Base-by-base conservation (phyloP, 2,329 filamentous ascomycete species). In the Verticillium dahliae region DNA sequence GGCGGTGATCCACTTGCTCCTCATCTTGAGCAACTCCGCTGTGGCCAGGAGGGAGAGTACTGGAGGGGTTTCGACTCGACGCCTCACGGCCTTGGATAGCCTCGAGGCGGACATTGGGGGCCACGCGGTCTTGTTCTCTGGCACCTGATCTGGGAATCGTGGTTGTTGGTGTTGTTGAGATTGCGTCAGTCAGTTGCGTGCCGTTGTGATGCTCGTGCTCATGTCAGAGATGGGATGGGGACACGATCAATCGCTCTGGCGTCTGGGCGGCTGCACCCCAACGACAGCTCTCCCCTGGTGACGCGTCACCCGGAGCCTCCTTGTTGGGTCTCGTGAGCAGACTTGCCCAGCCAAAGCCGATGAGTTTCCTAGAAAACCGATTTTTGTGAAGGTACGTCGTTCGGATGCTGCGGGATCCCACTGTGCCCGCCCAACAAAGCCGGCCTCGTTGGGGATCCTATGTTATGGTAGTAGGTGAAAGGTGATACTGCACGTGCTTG, bases 1-100 rank as follows among this genome's bases (percentile, higher is more conserved):
- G 6, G 63, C 63, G 33, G 57, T 37, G 37, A 31, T 33, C 63
- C 63, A 65, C 61, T 65, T 65, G 1, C 63, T 62, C 50, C 63
- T 62, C 18, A 62, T 50, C 33, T 65, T 65, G 60, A 65, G 60
- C 14, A 64, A 4, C 52, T 64, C 63, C 2, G 62, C 58, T 22
- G 59, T 58, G 58, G 62, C 62, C 56, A 65, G 22, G n/a, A 65
- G 54, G 31, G 58, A 58, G 59, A 64, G 60, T 14, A 65, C 61
- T 31, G 63, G 62, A 27, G 45, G 60, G 39, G 60, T 65, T 54
- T 62, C 60, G 52, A 62, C 57, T 50, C 58, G 62, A 58, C 62
- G 62, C 62, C 63, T 64, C 60, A 63, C 45, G 7, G 45, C 45
- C 22, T 52, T 52, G n/a, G 45, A 52, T n/a, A 52, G n/a, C 45